These are phyloP conservation scores for Ceratocystis destructans DNA, from an alignment of 2,329 filamentous ascomycete species.

Conservation along the genomic window DNA sequence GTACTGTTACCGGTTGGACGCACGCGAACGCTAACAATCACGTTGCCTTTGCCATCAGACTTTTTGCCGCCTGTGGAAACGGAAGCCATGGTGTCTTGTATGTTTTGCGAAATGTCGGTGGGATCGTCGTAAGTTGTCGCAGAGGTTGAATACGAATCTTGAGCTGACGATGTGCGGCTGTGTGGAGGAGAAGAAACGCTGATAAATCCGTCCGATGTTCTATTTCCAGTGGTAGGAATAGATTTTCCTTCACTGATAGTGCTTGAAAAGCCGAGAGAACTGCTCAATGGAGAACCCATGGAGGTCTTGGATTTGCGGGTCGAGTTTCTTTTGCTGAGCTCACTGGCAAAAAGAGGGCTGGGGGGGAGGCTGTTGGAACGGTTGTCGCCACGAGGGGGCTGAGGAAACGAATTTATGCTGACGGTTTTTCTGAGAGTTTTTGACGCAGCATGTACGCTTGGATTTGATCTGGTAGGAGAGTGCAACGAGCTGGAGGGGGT, in stretches of 20 bases:
- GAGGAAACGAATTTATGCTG: constrained; percentile 87
- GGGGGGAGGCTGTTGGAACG: constrained; percentile 48
- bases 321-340: constrained; percentile 28
- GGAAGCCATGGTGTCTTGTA: constrained; percentile 25
- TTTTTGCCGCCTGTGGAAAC: constrained; percentile 32
- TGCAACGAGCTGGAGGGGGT: constrained; percentile 40
- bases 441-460: constrained; percentile 43
- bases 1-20: constrained; percentile 63
- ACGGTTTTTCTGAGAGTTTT: constrained; percentile 73
- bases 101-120: constrained; percentile 37
- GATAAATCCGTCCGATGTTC: constrained; percentile 60
- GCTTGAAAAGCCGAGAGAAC: constrained; percentile 63
- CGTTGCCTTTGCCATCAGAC: constrained; percentile 75
- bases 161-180: constrained; percentile 80
- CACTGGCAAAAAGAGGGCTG: constrained; percentile 43
- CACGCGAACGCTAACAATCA: constrained; percentile 87
- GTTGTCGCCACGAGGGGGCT: constrained; percentile 59
- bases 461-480: constrained; percentile 41
- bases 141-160: constrained; percentile 83
- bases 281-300: constrained; percentile 38
- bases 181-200: constrained; percentile 72
- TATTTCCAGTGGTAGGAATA: constrained; percentile 44
- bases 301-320: constrained; percentile 43
- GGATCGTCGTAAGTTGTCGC: constrained; percentile 78
- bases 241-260: constrained; percentile 65